A percentile compares a stretch with the other conserved stretches of the same genome.
Conservation (phyloP, 2,329 filamentous ascomycete genomes). For the Colletotrichum phormii region DNA sequence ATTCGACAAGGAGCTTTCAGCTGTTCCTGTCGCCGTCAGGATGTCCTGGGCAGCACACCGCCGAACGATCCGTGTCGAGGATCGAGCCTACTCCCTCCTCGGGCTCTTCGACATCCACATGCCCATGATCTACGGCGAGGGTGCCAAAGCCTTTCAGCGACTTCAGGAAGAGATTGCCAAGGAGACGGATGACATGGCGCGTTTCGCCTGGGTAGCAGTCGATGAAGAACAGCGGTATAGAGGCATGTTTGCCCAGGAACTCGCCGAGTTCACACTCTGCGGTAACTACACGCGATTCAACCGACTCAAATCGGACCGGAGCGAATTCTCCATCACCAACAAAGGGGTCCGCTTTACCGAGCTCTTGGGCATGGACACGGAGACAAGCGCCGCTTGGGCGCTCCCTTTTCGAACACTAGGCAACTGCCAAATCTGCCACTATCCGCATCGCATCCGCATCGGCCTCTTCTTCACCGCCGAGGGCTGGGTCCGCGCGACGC, state of each 20-base stretch:
- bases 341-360: not conserved
- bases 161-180: constrained; percentile 30
- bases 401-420: not conserved
- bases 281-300: not conserved
- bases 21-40: constrained; percentile 36
- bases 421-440: not conserved
- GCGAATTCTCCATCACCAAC: constrained; percentile 13
- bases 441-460: not conserved
- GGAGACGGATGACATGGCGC: constrained; percentile 4
- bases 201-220: constrained; percentile 15
- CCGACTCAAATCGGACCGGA: not conserved
- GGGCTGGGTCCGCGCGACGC: not conserved
- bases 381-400: not conserved
- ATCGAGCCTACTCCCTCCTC: constrained; percentile 43
- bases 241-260: constrained; percentile 8
- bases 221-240: not conserved
- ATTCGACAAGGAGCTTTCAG: not conserved
- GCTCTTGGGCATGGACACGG: not conserved
- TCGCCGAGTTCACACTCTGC: not conserved
- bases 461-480: not conserved
- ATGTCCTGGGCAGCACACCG: constrained; percentile 45
- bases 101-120: constrained; percentile 45
- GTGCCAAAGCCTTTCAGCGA: constrained; percentile 40
- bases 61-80: constrained; percentile 39
- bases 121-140: constrained; percentile 44